Percentiles rank a stretch among this genome's conserved stretches.
phyloP scores from a whole-genome alignment of 2,329 filamentous ascomycete genomes.

The Cladorrhinum sp. region DNA sequence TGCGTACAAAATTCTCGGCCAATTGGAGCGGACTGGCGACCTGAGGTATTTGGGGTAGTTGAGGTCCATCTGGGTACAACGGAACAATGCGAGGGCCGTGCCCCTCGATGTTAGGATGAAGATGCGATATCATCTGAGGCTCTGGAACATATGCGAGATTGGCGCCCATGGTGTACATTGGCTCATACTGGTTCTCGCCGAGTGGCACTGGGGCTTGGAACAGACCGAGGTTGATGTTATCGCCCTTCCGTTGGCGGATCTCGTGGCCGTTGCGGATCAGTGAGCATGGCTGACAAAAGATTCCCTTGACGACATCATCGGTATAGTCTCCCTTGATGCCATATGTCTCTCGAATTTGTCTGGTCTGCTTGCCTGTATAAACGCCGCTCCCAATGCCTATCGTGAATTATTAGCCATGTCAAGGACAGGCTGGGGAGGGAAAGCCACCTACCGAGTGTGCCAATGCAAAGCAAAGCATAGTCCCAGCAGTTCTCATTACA shows the following conservation, averaged over 20 bases:
- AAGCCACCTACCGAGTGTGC: conserved; percentile 12
- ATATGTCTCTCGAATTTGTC: conserved; percentile 20
- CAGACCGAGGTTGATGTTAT: conserved; percentile 4
- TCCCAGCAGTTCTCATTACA: conserved; percentile 22
- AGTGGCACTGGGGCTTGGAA: conserved; percentile 12
- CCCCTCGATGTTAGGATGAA: background rate
- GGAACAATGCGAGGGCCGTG: conserved; percentile 1
- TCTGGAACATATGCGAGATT: conserved; percentile 16
- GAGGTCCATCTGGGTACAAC: conserved; percentile 10
- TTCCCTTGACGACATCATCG: conserved; percentile 21
- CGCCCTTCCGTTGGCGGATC: conserved; percentile 19
- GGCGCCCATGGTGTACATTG: conserved; percentile 14
- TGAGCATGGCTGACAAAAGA: conserved; percentile 25
- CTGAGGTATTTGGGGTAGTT: conserved; percentile 13
- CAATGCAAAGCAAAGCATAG: conserved; percentile 16
- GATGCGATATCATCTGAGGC: conserved; percentile 17
- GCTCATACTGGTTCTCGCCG: conserved; percentile 16
- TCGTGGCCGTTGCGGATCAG: conserved; percentile 24
- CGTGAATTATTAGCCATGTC: background rate
- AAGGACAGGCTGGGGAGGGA: background rate
- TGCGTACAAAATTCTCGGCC: conserved; percentile 6
- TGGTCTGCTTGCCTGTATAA: conserved; percentile 19
- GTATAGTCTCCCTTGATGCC: conserved; percentile 20
- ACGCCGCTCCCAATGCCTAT: conserved; percentile 25
- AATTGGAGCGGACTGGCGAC: conserved; percentile 10